phyloP scores from a whole-genome alignment of 2,329 filamentous ascomycete genomes.

The Cladosporium cucumerinum region DNA sequence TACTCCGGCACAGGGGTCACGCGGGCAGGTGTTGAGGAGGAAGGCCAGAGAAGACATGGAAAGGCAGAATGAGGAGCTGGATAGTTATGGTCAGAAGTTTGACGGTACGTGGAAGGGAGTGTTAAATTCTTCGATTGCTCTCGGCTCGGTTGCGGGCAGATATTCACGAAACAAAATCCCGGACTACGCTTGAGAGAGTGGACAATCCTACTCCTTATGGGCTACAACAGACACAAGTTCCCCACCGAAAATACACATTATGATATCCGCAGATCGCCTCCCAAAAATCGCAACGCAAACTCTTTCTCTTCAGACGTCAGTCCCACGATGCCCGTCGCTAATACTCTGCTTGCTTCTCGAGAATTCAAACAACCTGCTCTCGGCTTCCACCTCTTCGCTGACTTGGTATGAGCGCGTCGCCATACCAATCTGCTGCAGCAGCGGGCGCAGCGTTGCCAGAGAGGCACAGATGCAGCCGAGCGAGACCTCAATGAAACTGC shows the following conservation, averaged over 20 bases:
- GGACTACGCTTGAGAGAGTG: neutral
- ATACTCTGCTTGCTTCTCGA: neutral
- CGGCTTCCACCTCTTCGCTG: neutral
- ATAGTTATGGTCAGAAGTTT: neutral
- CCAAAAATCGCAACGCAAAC: neutral
- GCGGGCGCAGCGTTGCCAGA: neutral
- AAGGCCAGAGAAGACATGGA: neutral
- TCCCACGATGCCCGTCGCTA: neutral
- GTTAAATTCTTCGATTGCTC: neutral
- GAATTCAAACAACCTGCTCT: neutral
- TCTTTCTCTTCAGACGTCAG: neutral
- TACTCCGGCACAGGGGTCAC: neutral
- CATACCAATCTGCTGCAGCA: neutral
- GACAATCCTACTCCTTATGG: neutral
- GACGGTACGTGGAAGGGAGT: neutral
- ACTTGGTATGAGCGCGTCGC: neutral
- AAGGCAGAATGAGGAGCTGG: neutral
- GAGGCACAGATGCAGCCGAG: slow-evolving; percentile 1
- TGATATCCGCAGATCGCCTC: neutral
- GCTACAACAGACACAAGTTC: neutral
- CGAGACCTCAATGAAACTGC: slow-evolving; percentile 4
- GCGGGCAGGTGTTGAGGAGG: neutral
- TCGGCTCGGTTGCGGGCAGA: neutral
- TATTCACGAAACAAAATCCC: neutral
- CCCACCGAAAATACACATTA: neutral